These are phyloP conservation scores for Colletotrichum sp. DNA, from an alignment of 2,329 filamentous ascomycete genomes.

Conservation along the genomic window DNA sequence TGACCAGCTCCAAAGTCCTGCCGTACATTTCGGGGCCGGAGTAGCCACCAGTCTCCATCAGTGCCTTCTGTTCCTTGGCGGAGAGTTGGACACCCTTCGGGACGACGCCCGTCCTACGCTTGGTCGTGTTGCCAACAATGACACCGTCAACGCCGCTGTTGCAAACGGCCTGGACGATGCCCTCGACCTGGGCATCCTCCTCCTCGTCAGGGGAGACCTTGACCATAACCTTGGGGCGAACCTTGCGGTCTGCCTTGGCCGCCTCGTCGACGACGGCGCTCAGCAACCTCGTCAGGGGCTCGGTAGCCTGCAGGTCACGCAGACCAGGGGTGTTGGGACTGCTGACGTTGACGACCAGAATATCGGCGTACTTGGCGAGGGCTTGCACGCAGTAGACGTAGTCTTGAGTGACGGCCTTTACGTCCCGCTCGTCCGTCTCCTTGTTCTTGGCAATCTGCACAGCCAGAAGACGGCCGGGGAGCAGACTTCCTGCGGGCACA, in stretches of 20 bases:
- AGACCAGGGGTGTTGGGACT: slow-evolving; percentile 95
- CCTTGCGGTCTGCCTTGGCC: slow-evolving; percentile 68
- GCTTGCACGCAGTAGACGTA: slow-evolving; percentile 90
- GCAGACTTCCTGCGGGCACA: slow-evolving; percentile 84
- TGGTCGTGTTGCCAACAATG: slow-evolving; percentile 97
- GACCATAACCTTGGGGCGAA: slow-evolving; percentile 87
- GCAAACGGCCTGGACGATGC: slow-evolving; percentile 86
- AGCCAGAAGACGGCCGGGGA: slow-evolving; percentile 76
- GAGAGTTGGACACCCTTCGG: slow-evolving; percentile 71
- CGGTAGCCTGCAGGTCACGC: slow-evolving; percentile 82
- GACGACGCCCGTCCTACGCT: slow-evolving; percentile 74
- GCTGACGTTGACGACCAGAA: slow-evolving; percentile 97
- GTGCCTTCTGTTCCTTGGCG: slow-evolving; percentile 66
- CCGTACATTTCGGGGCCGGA: slow-evolving; percentile 90
- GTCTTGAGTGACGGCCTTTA: slow-evolving; percentile 78
- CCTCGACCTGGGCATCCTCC: slow-evolving; percentile 79
- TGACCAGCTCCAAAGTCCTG: slow-evolving; percentile 78
- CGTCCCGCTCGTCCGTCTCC: slow-evolving; percentile 82
- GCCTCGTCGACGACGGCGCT: slow-evolving; percentile 84
- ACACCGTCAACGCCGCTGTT: slow-evolving; percentile 89
- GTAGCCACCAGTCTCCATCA: slow-evolving; percentile 85
- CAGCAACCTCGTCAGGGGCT: slow-evolving; percentile 81
- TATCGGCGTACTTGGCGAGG: slow-evolving; percentile 87
- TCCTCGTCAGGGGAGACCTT: slow-evolving; percentile 98
- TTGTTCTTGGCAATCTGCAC: slow-evolving; percentile 99